Base-by-base conservation (phyloP, 139 green algal genomes). In the Coelastrella sp. region DNA sequence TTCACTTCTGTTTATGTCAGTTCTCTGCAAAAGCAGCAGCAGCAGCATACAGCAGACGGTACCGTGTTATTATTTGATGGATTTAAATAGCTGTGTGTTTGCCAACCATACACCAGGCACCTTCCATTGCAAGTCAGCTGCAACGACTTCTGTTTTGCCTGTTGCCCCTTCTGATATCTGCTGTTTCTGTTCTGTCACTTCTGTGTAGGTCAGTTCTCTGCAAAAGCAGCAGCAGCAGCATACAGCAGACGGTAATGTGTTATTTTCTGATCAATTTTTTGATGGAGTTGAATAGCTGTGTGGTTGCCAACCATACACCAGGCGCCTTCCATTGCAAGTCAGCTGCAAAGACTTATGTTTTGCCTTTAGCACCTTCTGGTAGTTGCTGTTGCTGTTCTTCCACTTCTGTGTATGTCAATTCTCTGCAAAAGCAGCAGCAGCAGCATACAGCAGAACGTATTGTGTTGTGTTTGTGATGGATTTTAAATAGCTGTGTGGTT, bases 261-360 rank as follows among this genome's bases (percentile, higher is more conserved):
- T n/a, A n/a, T n/a, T n/a, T n/a, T n/a, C n/a, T n/a, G n/a, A n/a
- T n/a, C n/a, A n/a, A 10, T 68, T 68, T 17, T 10, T 68, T 7
- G 61, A 68, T 23, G n/a, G n/a, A 13, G 14, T 8, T 23, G n/a
- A 94, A 95, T 4, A 92, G 80, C 73, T 91, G 17, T 7, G 93
- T 56, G 2, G 93, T 96, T 1, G 94, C 91, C 1, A 78, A 89
- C 86, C 95, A 83, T 17, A 97, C 83, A 74, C 97, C 95, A 59
- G 4, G 23, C 73, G n/a, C 83, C 5, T 59, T 95, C 89, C 16
- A 93, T 73, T 64, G 57, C 81, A 68, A 57, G 6, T 76, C 76
- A 3, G n/a, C 76, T 82, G 23, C 23, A 22, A 60, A 10, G 61
- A 71, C 61, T 71, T 71, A 19, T 10, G 61, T 71, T 13, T 71